These are phyloP conservation scores for Patellaria atrata DNA, from an alignment of 495 filamentous ascomycete species.

Conservation along the genomic window DNA sequence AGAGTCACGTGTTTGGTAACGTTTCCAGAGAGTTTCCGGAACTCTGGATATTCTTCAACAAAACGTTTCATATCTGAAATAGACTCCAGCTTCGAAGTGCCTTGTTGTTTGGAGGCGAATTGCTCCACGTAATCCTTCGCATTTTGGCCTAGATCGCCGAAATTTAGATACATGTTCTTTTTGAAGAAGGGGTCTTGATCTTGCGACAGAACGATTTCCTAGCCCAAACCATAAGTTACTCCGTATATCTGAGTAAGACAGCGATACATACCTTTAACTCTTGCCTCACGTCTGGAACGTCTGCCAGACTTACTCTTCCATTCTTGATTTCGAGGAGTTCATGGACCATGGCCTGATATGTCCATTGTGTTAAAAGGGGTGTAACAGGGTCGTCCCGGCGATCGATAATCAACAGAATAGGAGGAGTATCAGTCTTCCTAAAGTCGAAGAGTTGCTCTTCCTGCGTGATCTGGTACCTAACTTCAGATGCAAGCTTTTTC, in stretches of 20 bases:
- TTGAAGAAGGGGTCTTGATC: slow-evolving; percentile 99
- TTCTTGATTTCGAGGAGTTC: slow-evolving; percentile 88
- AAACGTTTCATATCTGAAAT: slow-evolving; percentile 98
- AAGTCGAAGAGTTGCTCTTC: slow-evolving; percentile 98
- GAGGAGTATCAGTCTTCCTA: slow-evolving; percentile 84
- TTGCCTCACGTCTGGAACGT: slow-evolving; percentile 75
- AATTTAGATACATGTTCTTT: slow-evolving; percentile 99
- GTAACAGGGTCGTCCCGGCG: slow-evolving; percentile 91
- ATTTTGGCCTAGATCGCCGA: slow-evolving; percentile 90
- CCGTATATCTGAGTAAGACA: background rate
- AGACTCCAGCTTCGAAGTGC: slow-evolving; percentile 84
- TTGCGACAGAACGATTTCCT: slow-evolving; percentile 87
- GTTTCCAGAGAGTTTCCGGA: slow-evolving; percentile 89
- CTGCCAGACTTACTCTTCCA: slow-evolving; percentile 73
- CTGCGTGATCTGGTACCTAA: slow-evolving; percentile 82
- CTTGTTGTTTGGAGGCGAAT: slow-evolving; percentile 89
- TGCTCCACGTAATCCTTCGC: slow-evolving; percentile 98
- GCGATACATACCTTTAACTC: slow-evolving; percentile 49
- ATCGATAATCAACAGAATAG: slow-evolving; percentile 81
- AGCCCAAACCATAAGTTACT: background rate
- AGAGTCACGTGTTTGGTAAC: slow-evolving; percentile 97
- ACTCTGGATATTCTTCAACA: slow-evolving; percentile 96
- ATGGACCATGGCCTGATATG: slow-evolving; percentile 98
- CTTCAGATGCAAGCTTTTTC: slow-evolving; percentile 83
- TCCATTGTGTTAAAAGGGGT: slow-evolving; percentile 94